These are phyloP conservation scores for Lepiota venenata DNA, from an alignment of 768 basidiomycete species.

Conservation along the genomic window DNA sequence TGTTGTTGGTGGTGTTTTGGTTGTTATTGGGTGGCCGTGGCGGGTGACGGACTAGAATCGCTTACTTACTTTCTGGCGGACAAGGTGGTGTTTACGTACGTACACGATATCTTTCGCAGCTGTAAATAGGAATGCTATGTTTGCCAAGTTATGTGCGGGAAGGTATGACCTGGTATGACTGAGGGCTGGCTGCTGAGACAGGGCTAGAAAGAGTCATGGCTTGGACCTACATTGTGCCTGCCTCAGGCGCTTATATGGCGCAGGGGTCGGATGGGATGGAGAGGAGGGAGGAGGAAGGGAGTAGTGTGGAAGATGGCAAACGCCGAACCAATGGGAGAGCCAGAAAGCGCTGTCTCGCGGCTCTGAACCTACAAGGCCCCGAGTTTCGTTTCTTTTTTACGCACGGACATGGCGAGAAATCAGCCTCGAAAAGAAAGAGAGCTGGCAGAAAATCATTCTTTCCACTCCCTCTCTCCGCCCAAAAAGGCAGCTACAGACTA, in stretches of 20 bases:
- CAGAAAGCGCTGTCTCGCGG: constrained; percentile 23
- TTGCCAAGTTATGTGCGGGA: too few species aligned
- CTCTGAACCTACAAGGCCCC: constrained; percentile 17
- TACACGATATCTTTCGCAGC: too few species aligned
- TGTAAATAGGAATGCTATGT: too few species aligned
- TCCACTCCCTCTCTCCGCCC: constrained; percentile 11
- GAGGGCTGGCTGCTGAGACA: too few species aligned
- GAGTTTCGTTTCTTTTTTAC: constrained; percentile 21
- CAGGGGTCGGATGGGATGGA: neutral
- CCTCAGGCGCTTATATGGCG: too few species aligned
- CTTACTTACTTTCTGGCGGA: neutral
- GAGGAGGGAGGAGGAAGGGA: constrained; percentile 10
- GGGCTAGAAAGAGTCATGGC: too few species aligned
- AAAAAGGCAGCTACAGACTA: constrained; percentile 20
- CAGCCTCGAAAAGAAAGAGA: constrained; percentile 13
- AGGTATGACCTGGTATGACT: too few species aligned
- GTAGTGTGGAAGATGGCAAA: constrained; percentile 34
- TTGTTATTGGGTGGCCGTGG: neutral
- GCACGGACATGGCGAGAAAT: constrained; percentile 19
- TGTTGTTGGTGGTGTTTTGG: constrained; percentile 1
- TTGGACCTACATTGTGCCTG: too few species aligned
- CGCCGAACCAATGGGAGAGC: constrained; percentile 33
- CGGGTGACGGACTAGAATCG: constrained; percentile 1
- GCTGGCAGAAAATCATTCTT: constrained; percentile 6
- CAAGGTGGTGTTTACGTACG: neutral